A percentile compares a stretch with the other conserved stretches of the same genome.
These are phyloP conservation scores for Auricularia sp. DNA, from an alignment of 768 basidiomycete genomes.

Conservation along the genomic window DNA sequence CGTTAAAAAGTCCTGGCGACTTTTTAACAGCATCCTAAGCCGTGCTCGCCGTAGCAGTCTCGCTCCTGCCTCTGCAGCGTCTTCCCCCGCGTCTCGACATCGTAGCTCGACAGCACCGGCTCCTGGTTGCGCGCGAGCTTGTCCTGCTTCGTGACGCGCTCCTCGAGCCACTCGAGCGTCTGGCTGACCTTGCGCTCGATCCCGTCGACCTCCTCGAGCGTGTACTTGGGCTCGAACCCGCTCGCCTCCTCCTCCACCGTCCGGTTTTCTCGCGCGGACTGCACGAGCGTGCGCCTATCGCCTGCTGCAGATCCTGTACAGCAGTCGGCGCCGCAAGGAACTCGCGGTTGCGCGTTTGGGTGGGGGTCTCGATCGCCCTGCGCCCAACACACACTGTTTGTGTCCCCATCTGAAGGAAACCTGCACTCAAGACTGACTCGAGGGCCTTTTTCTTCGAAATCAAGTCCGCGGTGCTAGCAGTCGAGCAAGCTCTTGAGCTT, in stretches of 20 bases:
- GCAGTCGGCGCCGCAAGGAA: conserved; percentile 75
- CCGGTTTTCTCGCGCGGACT: conserved; percentile 64
- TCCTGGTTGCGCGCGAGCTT: conserved; percentile 61
- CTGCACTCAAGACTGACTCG: conserved; percentile 40
- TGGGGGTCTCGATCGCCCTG: conserved; percentile 69
- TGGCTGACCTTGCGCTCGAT: conserved; percentile 73
- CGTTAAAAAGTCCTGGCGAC: too few relatives aligned
- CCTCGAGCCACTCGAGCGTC: conserved; percentile 75
- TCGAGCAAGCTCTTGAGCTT: conserved; percentile 56
- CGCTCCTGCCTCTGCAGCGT: conserved; percentile 53
- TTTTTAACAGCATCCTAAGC: too few relatives aligned
- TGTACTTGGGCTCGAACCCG: conserved; percentile 69
- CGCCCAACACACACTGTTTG: background rate
- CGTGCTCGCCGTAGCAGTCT: background rate
- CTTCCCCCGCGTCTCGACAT: conserved; percentile 79
- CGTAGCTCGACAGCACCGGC: conserved; percentile 71
- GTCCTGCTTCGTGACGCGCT: conserved; percentile 76
- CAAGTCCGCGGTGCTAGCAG: conserved; percentile 66
- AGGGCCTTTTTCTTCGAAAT: conserved; percentile 65
- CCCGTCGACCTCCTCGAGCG: conserved; percentile 68
- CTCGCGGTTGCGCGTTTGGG: conserved; percentile 83
- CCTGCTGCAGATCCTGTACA: conserved; percentile 82
- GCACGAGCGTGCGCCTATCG: conserved; percentile 63
- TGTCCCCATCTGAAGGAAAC: background rate
- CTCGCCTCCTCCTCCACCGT: conserved; percentile 46